A percentile compares a stretch with the other conserved stretches of the same genome.
Conservation (phyloP, 164 flowering plant genomes). For the Aristolochia fimbriata region DNA sequence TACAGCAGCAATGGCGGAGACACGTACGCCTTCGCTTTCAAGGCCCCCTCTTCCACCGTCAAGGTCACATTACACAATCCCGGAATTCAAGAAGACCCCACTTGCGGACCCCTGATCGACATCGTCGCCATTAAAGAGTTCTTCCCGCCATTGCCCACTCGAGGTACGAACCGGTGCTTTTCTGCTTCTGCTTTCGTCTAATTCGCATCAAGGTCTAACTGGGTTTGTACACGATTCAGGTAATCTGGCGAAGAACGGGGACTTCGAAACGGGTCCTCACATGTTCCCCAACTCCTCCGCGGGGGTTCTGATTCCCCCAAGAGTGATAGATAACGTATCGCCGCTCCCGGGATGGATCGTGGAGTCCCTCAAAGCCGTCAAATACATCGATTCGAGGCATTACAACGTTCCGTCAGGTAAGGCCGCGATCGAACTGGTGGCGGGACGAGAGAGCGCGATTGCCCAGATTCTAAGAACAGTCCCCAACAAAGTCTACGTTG, state of each 20-base stretch:
- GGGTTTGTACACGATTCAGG: not conserved
- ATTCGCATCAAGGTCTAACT: not conserved
- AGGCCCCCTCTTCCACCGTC: constrained; percentile 29
- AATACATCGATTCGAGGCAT: constrained; percentile 10
- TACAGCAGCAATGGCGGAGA: constrained; percentile 79
- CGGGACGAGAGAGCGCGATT: constrained; percentile 11
- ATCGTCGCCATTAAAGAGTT: constrained; percentile 80
- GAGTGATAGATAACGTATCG: constrained; percentile 2
- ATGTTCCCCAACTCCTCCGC: constrained; percentile 4
- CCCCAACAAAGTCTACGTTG: constrained; percentile 7
- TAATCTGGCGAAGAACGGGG: constrained; percentile 10
- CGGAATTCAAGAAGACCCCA: constrained; percentile 87
- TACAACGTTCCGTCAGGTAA: constrained; percentile 3
- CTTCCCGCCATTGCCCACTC: constrained; percentile 40
- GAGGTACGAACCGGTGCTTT: constrained; percentile 29
- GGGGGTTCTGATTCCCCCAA: constrained; percentile 12
- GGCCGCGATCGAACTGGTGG: constrained; percentile 10
- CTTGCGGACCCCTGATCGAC: constrained; percentile 89
- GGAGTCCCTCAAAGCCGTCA: constrained; percentile 12
- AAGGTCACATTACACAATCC: constrained; percentile 63
- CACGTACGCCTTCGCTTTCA: constrained; percentile 68
- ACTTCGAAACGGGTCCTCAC: constrained; percentile 10
- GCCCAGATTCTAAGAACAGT: constrained; percentile 11
- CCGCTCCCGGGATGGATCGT: constrained; percentile 15
- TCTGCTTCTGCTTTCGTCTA: not conserved